Base-by-base conservation (phyloP, 768 basidiomycete species). In the Serendipita sp. region DNA sequence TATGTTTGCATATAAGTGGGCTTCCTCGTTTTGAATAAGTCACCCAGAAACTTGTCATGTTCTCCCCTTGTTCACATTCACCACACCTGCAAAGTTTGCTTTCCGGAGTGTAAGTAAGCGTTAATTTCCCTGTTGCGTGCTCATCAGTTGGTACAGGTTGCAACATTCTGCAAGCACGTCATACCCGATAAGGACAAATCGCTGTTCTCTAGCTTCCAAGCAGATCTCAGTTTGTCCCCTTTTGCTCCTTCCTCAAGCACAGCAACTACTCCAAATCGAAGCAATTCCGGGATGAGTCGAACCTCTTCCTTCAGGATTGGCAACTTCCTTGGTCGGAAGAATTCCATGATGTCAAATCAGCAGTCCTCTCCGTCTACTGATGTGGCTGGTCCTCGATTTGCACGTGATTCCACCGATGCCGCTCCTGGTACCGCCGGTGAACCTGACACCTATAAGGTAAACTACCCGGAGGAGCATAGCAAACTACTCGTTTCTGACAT, bases 11-110 rank as follows among this genome's bases (percentile, higher is more conserved):
- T 34, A 15, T 35, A 44, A 51, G 32, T n/a, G 54, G 51, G 32
- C 28, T 36, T 41, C 34, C 32, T 64, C 64, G 63, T 51, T 64
- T 35, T 44, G 47, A 64, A 45, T 63, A 18, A 65, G 18, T 44
- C 54, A 5, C 38, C 38, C 66, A 85, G 84, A 90, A 80, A 85
- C 85, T 78, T 85, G 85, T 64, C 86, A 89, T 74, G 87, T 87
- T 44, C 73, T 86, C 65, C 86, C 86, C 1, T 79, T 88, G 4
- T 86, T 88, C 72, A 85, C 78, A 34, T 87, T 86, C 72, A 83
- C 81, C 0, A 74, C 79, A 23, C 79, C 78, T 67, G 84, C 56
- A 23, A 60, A 60, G 56, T 60, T 60, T 60, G 56, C 56, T n/a
- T 60, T 60, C 56, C 56, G 56, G 10, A 60, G 56, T 32, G 56